Percentiles rank a stretch among this genome's conserved stretches.
phyloP scores from a whole-genome alignment of 805 yeast genomes.

The Saccharomycopsis sp. region DNA sequence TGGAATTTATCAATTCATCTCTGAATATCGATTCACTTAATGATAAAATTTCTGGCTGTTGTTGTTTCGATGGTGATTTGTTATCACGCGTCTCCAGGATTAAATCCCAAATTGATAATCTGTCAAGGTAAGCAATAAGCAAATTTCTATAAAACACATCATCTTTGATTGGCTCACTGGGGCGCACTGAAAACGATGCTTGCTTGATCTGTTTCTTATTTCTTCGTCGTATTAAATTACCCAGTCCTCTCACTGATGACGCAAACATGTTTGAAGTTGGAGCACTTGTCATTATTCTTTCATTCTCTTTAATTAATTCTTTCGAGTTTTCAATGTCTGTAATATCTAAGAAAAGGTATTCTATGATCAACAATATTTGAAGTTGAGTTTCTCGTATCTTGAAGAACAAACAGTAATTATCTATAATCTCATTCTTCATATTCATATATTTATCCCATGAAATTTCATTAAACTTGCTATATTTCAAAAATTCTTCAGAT shows the following conservation, averaged over 20 bases:
- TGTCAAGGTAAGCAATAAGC: conserved; percentile 15
- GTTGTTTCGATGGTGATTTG: neutral
- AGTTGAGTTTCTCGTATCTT: conserved; percentile 20
- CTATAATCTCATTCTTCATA: conserved; percentile 3
- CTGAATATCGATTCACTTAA: neutral
- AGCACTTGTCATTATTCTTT: neutral
- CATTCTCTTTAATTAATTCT: conserved; percentile 1
- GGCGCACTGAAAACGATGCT: neutral
- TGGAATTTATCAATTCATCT: conserved; percentile 7
- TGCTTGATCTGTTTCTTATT: no score
- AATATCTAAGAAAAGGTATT: conserved; percentile 10
- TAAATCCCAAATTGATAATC: conserved; percentile 21
- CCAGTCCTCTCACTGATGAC: no score
- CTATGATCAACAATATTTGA: conserved; percentile 13
- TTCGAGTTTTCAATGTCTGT: conserved; percentile 8
- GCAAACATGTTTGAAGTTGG: no score
- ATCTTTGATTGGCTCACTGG: neutral
- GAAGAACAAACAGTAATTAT: conserved; percentile 8
- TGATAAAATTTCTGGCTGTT: neutral
- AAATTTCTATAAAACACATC: conserved; percentile 8
- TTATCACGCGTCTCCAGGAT: conserved; percentile 6
- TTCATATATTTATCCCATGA: neutral
- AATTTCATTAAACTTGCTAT: neutral
- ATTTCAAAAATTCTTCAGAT: neutral
- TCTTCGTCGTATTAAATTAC: no score